Evolutionary conservation across 2,329 filamentous ascomycete genomes (phyloP).

Genomic region (Ceratocystiopsis sp.): DNA sequence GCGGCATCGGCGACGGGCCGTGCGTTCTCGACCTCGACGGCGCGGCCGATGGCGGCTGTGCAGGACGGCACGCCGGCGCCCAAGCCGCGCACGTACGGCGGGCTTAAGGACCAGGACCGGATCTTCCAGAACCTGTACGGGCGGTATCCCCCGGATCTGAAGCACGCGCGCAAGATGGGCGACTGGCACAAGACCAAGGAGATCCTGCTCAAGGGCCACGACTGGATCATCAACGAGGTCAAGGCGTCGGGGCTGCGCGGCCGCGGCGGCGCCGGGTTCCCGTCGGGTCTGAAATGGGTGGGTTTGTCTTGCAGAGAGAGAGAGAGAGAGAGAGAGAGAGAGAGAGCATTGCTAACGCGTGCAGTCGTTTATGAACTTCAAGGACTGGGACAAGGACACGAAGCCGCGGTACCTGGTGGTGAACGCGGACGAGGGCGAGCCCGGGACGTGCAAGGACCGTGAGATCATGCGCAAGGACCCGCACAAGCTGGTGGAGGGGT

Average conservation of each 20-base stretch:
- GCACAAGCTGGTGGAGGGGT: conserved; percentile 96
- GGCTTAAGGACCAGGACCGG: conserved; percentile 86
- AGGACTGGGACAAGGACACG: conserved; percentile 95
- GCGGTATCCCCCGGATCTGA: conserved; percentile 77
- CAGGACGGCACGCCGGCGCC: conserved; percentile 45
- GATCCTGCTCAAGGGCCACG: conserved; percentile 89
- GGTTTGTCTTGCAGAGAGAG: conserved; percentile 16
- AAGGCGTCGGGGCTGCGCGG: conserved; percentile 92
- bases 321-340: not conserved
- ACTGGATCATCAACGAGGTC: conserved; percentile 96
- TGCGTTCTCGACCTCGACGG: conserved; percentile 2
- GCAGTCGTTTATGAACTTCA: conserved; percentile 99
- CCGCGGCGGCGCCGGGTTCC: conserved; percentile 93
- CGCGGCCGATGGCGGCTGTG: conserved; percentile 60
- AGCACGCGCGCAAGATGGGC: conserved; percentile 92
- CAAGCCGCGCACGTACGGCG: conserved; percentile 61
- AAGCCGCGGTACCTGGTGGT: conserved; percentile 95
- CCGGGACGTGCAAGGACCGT: conserved; percentile 97
- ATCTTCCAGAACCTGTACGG: conserved; percentile 99
- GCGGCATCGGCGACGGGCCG: not conserved
- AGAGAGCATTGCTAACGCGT: not conserved
- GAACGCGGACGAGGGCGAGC: conserved; percentile 97
- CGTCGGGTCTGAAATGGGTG: conserved; percentile 98
- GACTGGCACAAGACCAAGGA: conserved; percentile 99
- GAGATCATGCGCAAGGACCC: conserved; percentile 99